Evolutionary conservation across 1,284 basidiomycete species (phyloP).

Genomic region (Anthracocystis walkeri): DNA sequence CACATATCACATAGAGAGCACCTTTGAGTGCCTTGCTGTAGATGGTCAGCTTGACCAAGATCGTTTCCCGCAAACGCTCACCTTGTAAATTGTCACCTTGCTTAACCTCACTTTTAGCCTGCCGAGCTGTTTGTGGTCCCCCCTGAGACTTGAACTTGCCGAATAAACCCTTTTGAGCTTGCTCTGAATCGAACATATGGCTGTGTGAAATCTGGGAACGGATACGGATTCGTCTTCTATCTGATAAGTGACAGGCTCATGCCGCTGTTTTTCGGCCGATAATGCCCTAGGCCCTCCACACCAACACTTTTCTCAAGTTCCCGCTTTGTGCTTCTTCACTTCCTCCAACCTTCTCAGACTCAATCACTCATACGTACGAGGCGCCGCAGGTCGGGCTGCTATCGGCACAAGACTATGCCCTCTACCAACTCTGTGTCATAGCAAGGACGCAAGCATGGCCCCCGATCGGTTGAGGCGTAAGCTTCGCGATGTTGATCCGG

Average conservation of each 20-base stretch:
- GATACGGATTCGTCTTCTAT: background rate
- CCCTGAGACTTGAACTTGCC: too few species aligned
- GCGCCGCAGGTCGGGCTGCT: background rate
- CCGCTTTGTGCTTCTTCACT: background rate
- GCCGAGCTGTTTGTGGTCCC: background rate
- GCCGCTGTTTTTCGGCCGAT: slow-evolving; percentile 2
- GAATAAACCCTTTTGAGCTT: too few species aligned
- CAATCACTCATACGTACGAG: background rate
- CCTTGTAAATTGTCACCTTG: slow-evolving; percentile 2
- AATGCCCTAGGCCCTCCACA: slow-evolving; percentile 8
- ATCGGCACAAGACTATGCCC: background rate
- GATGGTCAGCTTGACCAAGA: background rate
- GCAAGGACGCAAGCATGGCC: slow-evolving; percentile 64
- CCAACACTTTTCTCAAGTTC: slow-evolving; percentile 3
- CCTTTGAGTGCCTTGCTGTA: background rate
- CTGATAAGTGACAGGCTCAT: background rate
- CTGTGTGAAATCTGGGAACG: background rate
- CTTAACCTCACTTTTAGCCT: background rate
- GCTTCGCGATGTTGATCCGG: slow-evolving; percentile 82
- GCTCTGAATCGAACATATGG: too few species aligned
- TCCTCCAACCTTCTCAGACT: background rate
- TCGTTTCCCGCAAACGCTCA: slow-evolving; percentile 3
- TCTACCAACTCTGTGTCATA: too few species aligned
- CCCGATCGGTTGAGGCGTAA: slow-evolving; percentile 74
- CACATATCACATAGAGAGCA: background rate